phyloP scores from a whole-genome alignment of 2,329 filamentous ascomycete species.

The Alternaria gansuensis region DNA sequence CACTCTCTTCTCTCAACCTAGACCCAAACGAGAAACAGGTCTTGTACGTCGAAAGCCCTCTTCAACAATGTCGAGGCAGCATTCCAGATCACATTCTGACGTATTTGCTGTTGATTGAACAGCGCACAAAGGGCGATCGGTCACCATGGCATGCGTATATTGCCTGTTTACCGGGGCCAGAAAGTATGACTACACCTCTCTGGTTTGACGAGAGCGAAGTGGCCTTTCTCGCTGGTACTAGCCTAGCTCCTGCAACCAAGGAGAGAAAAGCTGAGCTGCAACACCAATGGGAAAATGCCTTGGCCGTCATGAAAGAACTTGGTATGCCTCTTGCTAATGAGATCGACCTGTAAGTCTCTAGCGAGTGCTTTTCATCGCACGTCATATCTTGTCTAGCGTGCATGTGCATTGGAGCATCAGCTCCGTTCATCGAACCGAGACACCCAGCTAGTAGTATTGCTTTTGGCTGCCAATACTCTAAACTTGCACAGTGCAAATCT shows the following conservation, averaged over 20 bases:
- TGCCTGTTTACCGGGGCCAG: conserved; percentile 42
- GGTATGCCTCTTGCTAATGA: conserved; percentile 27
- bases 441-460: conserved; percentile 8
- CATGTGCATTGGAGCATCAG: conserved; percentile 2
- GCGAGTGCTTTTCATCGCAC: not conserved
- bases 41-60: conserved; percentile 36
- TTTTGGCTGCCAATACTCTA: conserved; percentile 2
- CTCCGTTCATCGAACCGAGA: not conserved
- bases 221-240: conserved; percentile 49
- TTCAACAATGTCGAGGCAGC: conserved; percentile 36
- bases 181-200: conserved; percentile 50
- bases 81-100: conserved; percentile 48
- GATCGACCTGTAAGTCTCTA: conserved; percentile 38
- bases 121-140: conserved; percentile 34
- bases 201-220: conserved; percentile 51
- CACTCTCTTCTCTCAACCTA: conserved; percentile 50
- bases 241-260: conserved; percentile 40
- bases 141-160: conserved; percentile 53
- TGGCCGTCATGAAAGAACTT: conserved; percentile 31
- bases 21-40: conserved; percentile 40
- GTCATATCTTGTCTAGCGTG: not conserved
- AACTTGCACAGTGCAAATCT: not conserved
- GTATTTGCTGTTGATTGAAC: conserved; percentile 51
- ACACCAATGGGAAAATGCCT: conserved; percentile 40
- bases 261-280: conserved; percentile 32